phyloP scores from a whole-genome alignment of 208 protist species.

The Trypanosoma congolense region DNA sequence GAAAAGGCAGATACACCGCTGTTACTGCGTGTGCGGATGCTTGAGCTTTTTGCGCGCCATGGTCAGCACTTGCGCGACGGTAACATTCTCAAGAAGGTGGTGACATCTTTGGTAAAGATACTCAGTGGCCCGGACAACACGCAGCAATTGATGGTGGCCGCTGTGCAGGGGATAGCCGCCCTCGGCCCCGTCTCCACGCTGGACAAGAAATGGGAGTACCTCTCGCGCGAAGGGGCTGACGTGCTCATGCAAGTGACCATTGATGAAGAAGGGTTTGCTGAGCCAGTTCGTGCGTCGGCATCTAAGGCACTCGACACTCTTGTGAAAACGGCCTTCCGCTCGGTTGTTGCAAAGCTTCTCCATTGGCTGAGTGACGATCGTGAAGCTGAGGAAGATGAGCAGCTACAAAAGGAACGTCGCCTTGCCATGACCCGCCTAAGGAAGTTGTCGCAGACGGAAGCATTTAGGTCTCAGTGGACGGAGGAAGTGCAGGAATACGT shows the following conservation, averaged over 20 bases:
- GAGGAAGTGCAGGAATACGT: slow-evolving; percentile 72
- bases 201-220: slow-evolving; percentile 77
- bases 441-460: slow-evolving; percentile 32
- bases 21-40: slow-evolving; percentile 65
- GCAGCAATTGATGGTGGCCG: slow-evolving; percentile 66
- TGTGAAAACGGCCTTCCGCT: slow-evolving; percentile 60
- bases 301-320: slow-evolving; percentile 67
- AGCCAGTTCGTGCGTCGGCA: slow-evolving; percentile 58
- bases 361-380: slow-evolving; percentile 85
- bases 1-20: slow-evolving; percentile 58
- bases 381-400: slow-evolving; percentile 74
- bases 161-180: slow-evolving; percentile 67
- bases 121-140: slow-evolving; percentile 70
- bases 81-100: slow-evolving; percentile 67
- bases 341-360: slow-evolving; percentile 78
- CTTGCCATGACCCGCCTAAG: slow-evolving; percentile 55
- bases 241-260: slow-evolving; percentile 86
- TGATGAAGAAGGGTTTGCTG: slow-evolving; percentile 72
- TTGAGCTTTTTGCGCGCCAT: slow-evolving; percentile 65
- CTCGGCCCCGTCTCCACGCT: slow-evolving; percentile 75
- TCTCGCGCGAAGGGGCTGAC: slow-evolving; percentile 81
- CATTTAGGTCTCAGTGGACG: slow-evolving; percentile 59
- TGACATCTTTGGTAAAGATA: slow-evolving; percentile 75
- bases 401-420: slow-evolving; percentile 75
- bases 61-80: slow-evolving; percentile 62